Conservation (phyloP, 2,329 filamentous ascomycete genomes). For the Fusarium stilboides region DNA sequence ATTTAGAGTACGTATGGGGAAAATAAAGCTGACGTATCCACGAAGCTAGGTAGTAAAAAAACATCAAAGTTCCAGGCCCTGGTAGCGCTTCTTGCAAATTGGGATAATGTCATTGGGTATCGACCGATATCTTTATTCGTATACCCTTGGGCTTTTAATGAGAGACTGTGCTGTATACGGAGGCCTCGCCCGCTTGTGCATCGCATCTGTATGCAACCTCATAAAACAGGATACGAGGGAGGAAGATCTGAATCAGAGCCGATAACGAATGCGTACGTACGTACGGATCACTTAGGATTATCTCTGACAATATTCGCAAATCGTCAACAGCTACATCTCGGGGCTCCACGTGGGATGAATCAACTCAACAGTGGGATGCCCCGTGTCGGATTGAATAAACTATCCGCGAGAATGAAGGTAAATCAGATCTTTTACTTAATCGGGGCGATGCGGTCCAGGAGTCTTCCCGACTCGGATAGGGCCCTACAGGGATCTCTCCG, state of each 20-base stretch:
- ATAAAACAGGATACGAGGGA: constrained; percentile 33
- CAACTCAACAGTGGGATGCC: constrained; percentile 10
- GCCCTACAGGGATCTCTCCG: constrained; percentile 18
- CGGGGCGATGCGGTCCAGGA: neutral
- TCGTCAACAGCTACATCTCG: constrained; percentile 1
- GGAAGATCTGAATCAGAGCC: neutral
- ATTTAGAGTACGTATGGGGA: constrained; percentile 2
- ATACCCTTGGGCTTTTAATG: no score
- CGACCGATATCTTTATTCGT: neutral
- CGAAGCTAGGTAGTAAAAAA: constrained; percentile 7
- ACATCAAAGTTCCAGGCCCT: constrained; percentile 11
- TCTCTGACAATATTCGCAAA: constrained; percentile 20
- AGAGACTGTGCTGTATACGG: no score
- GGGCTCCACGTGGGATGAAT: constrained; percentile 23
- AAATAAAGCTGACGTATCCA: constrained; percentile 26
- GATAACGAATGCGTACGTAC: neutral
- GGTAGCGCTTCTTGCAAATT: constrained; percentile 30
- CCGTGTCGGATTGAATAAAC: constrained; percentile 26
- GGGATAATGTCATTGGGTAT: constrained; percentile 24
- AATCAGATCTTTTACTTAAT: constrained; percentile 18
- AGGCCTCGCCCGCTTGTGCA: no score
- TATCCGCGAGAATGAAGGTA: constrained; percentile 20
- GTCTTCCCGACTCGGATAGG: constrained; percentile 9
- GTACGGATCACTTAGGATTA: neutral
- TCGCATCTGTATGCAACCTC: constrained; percentile 7